Conservation (phyloP, 2,329 filamentous ascomycete species). For the Pleurostoma richardsiae region DNA sequence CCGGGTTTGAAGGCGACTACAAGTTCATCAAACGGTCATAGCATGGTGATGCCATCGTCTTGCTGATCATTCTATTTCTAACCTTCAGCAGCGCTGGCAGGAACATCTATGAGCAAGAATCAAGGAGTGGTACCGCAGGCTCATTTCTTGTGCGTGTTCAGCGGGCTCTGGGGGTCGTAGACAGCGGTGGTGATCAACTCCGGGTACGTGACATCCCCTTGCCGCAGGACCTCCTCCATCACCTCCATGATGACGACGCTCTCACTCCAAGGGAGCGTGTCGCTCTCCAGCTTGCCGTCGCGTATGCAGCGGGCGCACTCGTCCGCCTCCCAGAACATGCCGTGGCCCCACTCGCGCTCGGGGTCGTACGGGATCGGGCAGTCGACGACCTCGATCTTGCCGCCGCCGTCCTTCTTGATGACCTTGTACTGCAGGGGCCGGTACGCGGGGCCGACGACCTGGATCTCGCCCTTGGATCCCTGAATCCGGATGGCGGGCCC, state of each 20-base stretch:
- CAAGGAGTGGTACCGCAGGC: constrained; percentile 3
- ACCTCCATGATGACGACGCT: constrained; percentile 80
- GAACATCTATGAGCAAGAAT: too few relatives aligned
- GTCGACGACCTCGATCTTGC: constrained; percentile 43
- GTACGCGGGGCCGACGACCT: constrained; percentile 69
- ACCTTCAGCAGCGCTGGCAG: too few relatives aligned
- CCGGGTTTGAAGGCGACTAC: too few relatives aligned
- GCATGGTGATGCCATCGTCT: too few relatives aligned
- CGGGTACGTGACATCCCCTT: constrained; percentile 49
- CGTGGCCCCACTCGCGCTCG: constrained; percentile 57
- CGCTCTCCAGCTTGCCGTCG: constrained; percentile 73
- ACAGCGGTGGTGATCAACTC: constrained; percentile 52
- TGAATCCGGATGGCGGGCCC: constrained; percentile 73
- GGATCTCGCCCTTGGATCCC: constrained; percentile 76
- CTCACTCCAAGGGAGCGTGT: constrained; percentile 65
- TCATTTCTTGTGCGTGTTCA: constrained; percentile 46
- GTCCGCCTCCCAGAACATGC: constrained; percentile 65
- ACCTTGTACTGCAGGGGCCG: constrained; percentile 62
- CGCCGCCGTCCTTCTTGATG: constrained; percentile 46
- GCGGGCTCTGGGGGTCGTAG: constrained; percentile 54
- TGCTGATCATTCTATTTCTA: too few relatives aligned
- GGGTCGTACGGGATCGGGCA: constrained; percentile 48
- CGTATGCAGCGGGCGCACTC: constrained; percentile 44
- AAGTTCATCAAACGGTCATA: too few relatives aligned
- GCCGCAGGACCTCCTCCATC: constrained; percentile 50